Conservation (phyloP, 257 asterid genomes). For the Dorcoceras hygrometricum region DNA sequence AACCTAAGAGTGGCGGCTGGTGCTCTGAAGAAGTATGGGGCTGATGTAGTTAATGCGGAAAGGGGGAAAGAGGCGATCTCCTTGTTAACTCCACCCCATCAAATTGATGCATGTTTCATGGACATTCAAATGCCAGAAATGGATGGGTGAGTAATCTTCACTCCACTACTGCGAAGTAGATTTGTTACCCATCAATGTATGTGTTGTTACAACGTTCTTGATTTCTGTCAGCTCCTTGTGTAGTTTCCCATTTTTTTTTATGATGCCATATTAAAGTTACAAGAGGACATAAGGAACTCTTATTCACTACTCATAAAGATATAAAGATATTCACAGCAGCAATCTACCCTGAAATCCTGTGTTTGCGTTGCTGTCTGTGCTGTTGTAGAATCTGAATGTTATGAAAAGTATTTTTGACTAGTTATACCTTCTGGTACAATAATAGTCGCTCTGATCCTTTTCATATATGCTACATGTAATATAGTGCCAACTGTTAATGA, state of each 20-base stretch:
- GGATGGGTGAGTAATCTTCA: slow-evolving; percentile 66
- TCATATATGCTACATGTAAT: no score
- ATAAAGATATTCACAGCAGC: background rate
- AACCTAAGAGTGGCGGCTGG: slow-evolving; percentile 90
- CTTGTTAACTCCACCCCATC: slow-evolving; percentile 73
- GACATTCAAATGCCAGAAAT: slow-evolving; percentile 98
- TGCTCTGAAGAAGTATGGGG: slow-evolving; percentile 83
- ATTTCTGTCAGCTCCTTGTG: background rate
- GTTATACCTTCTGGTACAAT: background rate
- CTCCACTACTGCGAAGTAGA: background rate
- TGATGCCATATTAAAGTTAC: background rate
- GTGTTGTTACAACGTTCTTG: background rate
- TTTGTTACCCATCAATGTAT: background rate
- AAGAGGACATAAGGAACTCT: background rate
- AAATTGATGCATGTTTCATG: slow-evolving; percentile 97
- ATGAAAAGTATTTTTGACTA: no score
- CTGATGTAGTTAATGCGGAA: slow-evolving; percentile 80
- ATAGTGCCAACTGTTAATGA: background rate
- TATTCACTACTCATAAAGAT: background rate
- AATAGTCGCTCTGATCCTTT: background rate
- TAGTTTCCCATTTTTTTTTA: background rate
- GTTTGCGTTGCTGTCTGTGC: background rate
- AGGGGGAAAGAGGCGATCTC: slow-evolving; percentile 68
- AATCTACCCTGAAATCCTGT: background rate
- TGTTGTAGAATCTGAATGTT: no score